A percentile compares a stretch with the other conserved stretches of the same genome.
These are phyloP conservation scores for Colletotrichum tanaceti DNA, from an alignment of 2,329 filamentous ascomycete genomes.

Conservation along the genomic window DNA sequence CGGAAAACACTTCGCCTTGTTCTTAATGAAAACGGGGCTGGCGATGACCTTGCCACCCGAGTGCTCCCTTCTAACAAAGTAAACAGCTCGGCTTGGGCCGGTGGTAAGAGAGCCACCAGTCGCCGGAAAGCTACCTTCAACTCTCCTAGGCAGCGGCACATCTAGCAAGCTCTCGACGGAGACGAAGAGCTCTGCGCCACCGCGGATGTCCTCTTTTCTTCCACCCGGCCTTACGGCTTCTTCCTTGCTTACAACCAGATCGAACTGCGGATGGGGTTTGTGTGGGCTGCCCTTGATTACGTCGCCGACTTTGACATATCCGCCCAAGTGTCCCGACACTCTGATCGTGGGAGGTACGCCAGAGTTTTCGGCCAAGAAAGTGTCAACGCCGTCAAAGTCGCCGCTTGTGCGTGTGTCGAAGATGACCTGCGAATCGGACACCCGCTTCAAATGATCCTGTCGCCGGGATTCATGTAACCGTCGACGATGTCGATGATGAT, in stretches of 20 bases:
- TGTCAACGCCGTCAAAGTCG: conserved; percentile 47
- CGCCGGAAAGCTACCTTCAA: conserved; percentile 40
- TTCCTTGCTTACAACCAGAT: conserved; percentile 27
- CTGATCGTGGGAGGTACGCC: conserved; percentile 34
- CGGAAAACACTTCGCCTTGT: background rate
- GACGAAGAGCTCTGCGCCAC: conserved; percentile 46
- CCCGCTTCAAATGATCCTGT: conserved; percentile 46
- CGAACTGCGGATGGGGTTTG: conserved; percentile 45
- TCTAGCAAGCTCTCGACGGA: conserved; percentile 42
- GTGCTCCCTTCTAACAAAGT: conserved; percentile 32
- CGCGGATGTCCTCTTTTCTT: conserved; percentile 41
- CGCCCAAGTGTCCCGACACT: conserved; percentile 44
- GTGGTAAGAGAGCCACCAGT: background rate
- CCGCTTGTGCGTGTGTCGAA: conserved; percentile 47
- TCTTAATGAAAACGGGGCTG: conserved; percentile 24
- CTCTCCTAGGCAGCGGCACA: conserved; percentile 41
- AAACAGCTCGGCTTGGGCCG: conserved; percentile 2
- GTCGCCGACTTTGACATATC: conserved; percentile 49
- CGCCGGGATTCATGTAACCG: conserved; percentile 51
- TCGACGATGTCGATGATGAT: conserved; percentile 52
- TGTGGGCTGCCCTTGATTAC: conserved; percentile 45
- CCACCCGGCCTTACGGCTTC: conserved; percentile 39
- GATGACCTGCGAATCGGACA: conserved; percentile 39
- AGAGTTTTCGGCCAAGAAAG: conserved; percentile 38
- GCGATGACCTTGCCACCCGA: conserved; percentile 32